Base-by-base conservation (phyloP, 106 monocot species). In the Dendrobium catenatum region DNA sequence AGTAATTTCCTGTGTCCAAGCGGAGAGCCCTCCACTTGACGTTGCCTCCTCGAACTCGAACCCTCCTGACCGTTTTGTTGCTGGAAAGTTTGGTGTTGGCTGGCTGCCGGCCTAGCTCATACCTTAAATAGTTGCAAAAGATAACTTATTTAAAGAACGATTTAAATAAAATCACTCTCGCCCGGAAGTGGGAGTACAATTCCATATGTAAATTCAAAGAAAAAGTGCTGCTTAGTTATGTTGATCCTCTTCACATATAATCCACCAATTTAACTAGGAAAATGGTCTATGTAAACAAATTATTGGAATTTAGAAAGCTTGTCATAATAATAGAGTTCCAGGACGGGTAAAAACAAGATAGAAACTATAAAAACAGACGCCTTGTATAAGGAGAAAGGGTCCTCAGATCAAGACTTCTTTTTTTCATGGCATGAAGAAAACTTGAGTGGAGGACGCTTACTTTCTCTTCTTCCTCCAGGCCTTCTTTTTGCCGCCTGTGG, bases 21-120 rank as follows among this genome's bases (percentile, higher is more conserved):
- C 95, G 84, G 7, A 95, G 86, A 18, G 95, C 93, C 78, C 95
- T 92, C 95, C 88, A 95, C 81, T 95, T 95, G 22, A 95, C 83
- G 27, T 95, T 95, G 9, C 95, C 95, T 73, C 95, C 95, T 5
- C 95, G 79, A 31, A 93, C 95, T 19, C 93, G 87, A 48, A 95
- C 88, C 43, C 95, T 83, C 67, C 95, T 81, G 72, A 93, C 95
- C 3, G 93, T 95, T 85, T 95, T 95, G 85, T 95, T 95, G 90
- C 92, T 95, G 3, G 95, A 95, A 37, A 95, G 82, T 73, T 95
- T 95, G 1, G 95, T 95, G 79, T 86, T 95, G 6, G 95, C 90
- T 0, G 92, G 88, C 83, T 95, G 95, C 17, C 92, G 79, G 2
- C 88, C 88, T n/a, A 88, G 75, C 82, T 88, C 88, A 41, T 88